A percentile compares a stretch with the other conserved stretches of the same genome.
Conservation (phyloP, 805 yeast genomes). For the Kodamaea leandrae region DNA sequence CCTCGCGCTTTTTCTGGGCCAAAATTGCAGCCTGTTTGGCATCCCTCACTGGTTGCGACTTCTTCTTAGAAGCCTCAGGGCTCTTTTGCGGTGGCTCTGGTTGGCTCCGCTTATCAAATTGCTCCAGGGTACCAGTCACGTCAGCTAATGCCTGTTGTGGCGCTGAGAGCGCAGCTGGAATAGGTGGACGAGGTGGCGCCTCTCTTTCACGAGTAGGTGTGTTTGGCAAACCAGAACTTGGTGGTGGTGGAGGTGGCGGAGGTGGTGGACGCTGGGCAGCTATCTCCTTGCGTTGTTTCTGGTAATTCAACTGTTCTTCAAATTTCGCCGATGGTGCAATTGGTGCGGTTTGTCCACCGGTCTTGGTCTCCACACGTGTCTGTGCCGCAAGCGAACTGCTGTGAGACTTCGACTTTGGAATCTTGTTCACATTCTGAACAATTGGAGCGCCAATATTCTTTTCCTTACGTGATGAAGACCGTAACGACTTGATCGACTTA, state of each 20-base stretch:
- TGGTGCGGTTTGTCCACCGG: conserved; percentile 38
- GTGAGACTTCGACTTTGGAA: conserved; percentile 45
- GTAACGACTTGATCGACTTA: conserved; percentile 34
- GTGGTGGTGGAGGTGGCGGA: conserved; percentile 32
- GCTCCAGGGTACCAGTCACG: conserved; percentile 12
- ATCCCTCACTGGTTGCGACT: conserved; percentile 43
- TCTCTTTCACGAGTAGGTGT: neutral
- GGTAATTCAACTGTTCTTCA: conserved; percentile 12
- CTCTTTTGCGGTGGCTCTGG: conserved; percentile 13
- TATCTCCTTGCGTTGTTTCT: conserved; percentile 24
- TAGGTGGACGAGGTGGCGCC: conserved; percentile 1
- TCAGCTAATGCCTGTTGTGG: conserved; percentile 22
- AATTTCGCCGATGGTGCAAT: conserved; percentile 30
- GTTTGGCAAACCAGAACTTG: neutral
- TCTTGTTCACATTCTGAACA: conserved; percentile 16
- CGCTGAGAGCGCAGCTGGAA: conserved; percentile 15
- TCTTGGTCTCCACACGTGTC: conserved; percentile 20
- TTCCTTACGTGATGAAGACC: conserved; percentile 25
- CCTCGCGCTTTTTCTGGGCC: conserved; percentile 72
- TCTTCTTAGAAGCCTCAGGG: conserved; percentile 10
- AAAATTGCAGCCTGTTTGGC: conserved; percentile 53
- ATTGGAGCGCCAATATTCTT: conserved; percentile 10
- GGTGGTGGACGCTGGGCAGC: conserved; percentile 42
- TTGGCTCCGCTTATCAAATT: conserved; percentile 11
- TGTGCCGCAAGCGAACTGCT: conserved; percentile 34